Conservation (phyloP, 2,329 filamentous ascomycete genomes). For the Clonostachys solani region DNA sequence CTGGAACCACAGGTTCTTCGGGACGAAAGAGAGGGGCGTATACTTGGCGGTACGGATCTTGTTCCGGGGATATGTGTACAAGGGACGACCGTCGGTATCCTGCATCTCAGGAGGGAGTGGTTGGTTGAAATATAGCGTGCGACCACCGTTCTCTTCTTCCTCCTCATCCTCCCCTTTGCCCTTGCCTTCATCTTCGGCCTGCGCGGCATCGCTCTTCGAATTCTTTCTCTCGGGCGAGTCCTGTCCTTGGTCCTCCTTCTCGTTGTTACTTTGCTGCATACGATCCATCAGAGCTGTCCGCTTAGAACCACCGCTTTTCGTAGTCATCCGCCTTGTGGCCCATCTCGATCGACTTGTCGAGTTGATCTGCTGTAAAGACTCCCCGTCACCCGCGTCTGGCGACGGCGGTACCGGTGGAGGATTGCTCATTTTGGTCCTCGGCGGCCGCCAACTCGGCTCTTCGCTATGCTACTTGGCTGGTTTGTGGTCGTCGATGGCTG, state of each 20-base stretch:
- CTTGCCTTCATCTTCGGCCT: constrained; percentile 17
- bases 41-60: constrained; percentile 99
- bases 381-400: constrained; percentile 13
- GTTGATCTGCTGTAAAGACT: not conserved
- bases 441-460: not conserved
- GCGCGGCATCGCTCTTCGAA: constrained; percentile 39
- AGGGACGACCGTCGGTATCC: constrained; percentile 77
- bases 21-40: constrained; percentile 88
- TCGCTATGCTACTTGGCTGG: constrained; percentile 3
- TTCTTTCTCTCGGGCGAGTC: constrained; percentile 55
- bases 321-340: constrained; percentile 86
- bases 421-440: not conserved
- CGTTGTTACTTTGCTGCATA: constrained; percentile 54
- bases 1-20: constrained; percentile 96
- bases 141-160: constrained; percentile 33
- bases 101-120: constrained; percentile 70
- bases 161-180: constrained; percentile 31
- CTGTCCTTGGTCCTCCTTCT: constrained; percentile 21
- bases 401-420: constrained; percentile 4
- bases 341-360: constrained; percentile 78
- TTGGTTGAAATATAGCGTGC: constrained; percentile 80
- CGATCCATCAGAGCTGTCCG: constrained; percentile 78
- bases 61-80: constrained; percentile 73
- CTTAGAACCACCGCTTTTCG: constrained; percentile 73
- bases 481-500: constrained; percentile 19